These are phyloP conservation scores for Cucurbita ficifolia DNA, from an alignment of 306 rosid species.

Conservation along the genomic window DNA sequence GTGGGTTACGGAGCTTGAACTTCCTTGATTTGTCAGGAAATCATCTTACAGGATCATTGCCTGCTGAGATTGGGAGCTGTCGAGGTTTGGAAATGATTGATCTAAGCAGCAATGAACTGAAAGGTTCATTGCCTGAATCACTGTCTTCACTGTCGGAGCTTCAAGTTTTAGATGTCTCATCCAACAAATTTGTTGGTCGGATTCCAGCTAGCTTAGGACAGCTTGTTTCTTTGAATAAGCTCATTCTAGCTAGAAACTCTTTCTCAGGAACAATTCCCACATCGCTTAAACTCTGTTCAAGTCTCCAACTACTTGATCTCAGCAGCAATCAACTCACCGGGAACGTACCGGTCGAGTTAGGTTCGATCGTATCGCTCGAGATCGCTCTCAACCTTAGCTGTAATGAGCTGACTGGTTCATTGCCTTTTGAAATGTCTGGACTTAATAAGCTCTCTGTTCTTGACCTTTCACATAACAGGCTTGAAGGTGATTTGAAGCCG, in stretches of 20 bases:
- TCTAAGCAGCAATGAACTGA: constrained; percentile 46
- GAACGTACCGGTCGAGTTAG: constrained; percentile 49
- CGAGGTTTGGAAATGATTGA: constrained; percentile 72
- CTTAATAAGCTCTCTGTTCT: constrained; percentile 67
- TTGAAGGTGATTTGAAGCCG: constrained; percentile 59
- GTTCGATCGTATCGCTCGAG: constrained; percentile 50
- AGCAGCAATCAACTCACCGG: constrained; percentile 63
- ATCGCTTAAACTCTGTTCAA: constrained; percentile 49
- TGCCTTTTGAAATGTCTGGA: constrained; percentile 58
- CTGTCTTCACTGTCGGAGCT: constrained; percentile 53
- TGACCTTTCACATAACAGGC: constrained; percentile 73
- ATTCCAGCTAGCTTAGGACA: constrained; percentile 57
- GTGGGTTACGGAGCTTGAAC: constrained; percentile 43
- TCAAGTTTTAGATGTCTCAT: constrained; percentile 70
- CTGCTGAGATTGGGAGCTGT: constrained; percentile 72
- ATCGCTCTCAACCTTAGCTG: constrained; percentile 76
- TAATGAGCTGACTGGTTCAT: constrained; percentile 50
- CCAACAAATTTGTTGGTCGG: constrained; percentile 43
- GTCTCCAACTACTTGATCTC: constrained; percentile 85
- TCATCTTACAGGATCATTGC: constrained; percentile 54
- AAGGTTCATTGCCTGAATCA: constrained; percentile 48
- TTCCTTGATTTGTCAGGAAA: constrained; percentile 72
- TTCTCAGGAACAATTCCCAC: constrained; percentile 67
- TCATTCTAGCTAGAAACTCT: constrained; percentile 51
- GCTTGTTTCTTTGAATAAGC: constrained; percentile 52